Conservation (phyloP, 176 grass and related monocot species). For the Tuctoria greenei region DNA sequence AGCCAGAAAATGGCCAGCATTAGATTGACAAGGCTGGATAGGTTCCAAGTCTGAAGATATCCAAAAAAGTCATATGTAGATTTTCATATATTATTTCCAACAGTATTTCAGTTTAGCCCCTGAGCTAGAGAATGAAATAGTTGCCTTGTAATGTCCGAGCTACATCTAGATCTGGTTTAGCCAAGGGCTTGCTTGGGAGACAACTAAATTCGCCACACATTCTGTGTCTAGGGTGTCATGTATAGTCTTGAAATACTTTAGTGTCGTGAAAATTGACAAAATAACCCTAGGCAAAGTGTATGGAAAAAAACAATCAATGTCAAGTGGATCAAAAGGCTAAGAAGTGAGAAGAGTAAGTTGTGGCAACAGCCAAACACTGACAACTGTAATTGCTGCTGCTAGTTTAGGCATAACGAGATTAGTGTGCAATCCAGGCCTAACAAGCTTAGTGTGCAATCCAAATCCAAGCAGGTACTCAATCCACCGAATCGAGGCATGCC, state of each 20-base stretch:
- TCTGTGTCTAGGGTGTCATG: not conserved
- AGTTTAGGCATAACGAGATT: not conserved
- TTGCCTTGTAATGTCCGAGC: not conserved
- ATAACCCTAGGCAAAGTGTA: not conserved
- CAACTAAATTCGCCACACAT: not conserved
- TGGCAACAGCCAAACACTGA: not conserved
- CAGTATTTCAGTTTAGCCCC: conserved; percentile 1
- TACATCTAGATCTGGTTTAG: not conserved
- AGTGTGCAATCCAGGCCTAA: no score
- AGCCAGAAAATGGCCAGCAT: not conserved
- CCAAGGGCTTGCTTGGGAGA: not conserved
- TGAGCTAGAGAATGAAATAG: conserved; percentile 1
- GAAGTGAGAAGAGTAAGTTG: not conserved
- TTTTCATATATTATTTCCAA: conserved; percentile 3
- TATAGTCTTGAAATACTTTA: not conserved
- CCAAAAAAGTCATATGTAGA: not conserved
- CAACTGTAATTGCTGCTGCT: not conserved
- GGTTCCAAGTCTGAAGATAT: not conserved
- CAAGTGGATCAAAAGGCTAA: not conserved
- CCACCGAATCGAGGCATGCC: not conserved
- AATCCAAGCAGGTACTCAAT: not conserved
- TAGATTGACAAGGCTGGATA: not conserved
- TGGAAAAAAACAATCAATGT: not conserved
- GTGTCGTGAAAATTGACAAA: not conserved
- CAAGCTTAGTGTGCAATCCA: not conserved